Conservation (phyloP, 164 flowering plant species). For the Stephania japonica region DNA sequence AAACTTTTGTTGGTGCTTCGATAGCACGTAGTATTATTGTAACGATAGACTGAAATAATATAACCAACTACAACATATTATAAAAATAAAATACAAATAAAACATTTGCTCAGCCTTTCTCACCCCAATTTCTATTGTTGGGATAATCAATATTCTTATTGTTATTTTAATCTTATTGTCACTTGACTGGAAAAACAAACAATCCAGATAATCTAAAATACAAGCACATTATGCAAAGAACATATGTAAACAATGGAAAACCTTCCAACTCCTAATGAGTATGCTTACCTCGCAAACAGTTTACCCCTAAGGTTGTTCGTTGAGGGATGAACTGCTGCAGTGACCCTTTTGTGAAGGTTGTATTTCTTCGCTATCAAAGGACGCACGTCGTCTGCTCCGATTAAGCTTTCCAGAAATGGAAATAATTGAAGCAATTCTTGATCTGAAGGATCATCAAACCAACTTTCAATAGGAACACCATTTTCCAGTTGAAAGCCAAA, state of each 20-base stretch:
- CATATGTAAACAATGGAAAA: background rate
- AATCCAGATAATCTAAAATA: background rate
- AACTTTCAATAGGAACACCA: constrained; percentile 89
- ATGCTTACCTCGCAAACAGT: background rate
- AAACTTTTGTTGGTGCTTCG: background rate
- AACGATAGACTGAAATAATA: background rate
- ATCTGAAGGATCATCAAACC: constrained; percentile 86
- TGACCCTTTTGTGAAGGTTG: constrained; percentile 5
- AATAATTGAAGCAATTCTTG: constrained; percentile 52
- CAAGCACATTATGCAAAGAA: background rate
- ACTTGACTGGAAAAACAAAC: background rate
- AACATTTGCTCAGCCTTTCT: too few species aligned
- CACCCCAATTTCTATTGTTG: background rate
- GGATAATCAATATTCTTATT: background rate
- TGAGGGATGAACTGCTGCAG: background rate
- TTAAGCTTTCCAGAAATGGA: constrained; percentile 71
- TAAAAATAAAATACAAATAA: too few species aligned
- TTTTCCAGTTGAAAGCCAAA: constrained; percentile 89
- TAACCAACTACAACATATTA: too few species aligned
- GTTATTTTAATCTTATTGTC: background rate
- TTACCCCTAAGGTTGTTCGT: background rate
- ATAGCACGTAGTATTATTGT: too few species aligned
- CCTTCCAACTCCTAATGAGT: background rate
- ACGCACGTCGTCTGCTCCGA: constrained; percentile 82
- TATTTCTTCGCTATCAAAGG: constrained; percentile 84